Evolutionary conservation across 192 early-diverging fungal genomes (phyloP).

Genomic region (Backusella morwellensis): DNA sequence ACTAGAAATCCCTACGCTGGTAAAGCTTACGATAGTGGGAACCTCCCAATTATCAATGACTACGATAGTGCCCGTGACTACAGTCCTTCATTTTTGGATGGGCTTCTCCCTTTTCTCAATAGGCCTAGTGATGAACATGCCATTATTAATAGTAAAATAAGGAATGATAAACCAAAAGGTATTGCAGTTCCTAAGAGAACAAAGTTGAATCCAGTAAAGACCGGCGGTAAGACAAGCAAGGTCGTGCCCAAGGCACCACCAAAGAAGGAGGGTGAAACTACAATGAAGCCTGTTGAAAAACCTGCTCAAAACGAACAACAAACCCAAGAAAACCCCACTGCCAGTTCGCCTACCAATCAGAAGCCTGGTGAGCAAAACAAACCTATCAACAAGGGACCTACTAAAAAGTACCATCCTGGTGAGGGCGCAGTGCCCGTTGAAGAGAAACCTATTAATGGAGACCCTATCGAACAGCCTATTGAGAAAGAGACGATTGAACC

Average conservation of each 20-base stretch:
- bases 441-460: neutral
- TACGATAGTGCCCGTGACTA: neutral
- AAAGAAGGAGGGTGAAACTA: neutral
- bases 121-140: neutral
- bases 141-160: neutral
- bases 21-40: too few species aligned
- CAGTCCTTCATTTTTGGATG: neutral
- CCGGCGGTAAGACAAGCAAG: neutral
- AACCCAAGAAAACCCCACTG: too few species aligned
- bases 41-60: neutral
- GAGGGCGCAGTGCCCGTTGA: neutral
- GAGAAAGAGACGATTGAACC: neutral
- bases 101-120: neutral
- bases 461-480: neutral
- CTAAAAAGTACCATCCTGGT: neutral
- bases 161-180: neutral
- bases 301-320: neutral
- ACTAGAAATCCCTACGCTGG: neutral
- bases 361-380: neutral
- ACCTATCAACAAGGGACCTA: neutral
- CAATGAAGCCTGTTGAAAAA: neutral
- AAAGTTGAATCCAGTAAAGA: neutral
- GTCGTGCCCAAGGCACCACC: neutral
- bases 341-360: too few species aligned
- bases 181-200: neutral